Evolutionary conservation across 306 rosid species (phyloP).

Genomic region (Prunus padus): DNA sequence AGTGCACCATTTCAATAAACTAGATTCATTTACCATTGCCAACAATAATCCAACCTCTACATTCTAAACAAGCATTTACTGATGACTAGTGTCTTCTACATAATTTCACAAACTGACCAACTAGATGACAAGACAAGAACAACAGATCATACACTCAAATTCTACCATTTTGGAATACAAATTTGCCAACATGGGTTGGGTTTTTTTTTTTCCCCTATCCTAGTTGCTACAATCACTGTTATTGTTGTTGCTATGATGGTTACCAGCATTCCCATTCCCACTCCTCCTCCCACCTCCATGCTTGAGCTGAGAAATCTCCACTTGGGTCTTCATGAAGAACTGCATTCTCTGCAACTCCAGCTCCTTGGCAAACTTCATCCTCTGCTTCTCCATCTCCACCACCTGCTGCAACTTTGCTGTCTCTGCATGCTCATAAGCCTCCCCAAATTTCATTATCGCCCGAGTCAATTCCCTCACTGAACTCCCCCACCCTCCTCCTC

Average conservation of each 20-base stretch:
- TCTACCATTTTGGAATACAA: not conserved
- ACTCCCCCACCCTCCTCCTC: constrained; percentile 57
- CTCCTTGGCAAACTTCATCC: constrained; percentile 88
- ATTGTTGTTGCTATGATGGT: constrained; percentile 48
- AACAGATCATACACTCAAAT: constrained; percentile 7
- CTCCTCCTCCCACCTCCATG: constrained; percentile 50
- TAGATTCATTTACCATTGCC: not conserved
- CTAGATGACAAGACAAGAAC: not conserved
- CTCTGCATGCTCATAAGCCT: constrained; percentile 91
- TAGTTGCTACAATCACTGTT: constrained; percentile 71
- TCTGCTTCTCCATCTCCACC: constrained; percentile 98
- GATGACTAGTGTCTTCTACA: constrained; percentile 9
- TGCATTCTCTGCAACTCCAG: constrained; percentile 96
- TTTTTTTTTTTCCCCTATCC: not conserved
- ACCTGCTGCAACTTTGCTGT: constrained; percentile 81
- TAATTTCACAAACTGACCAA: constrained; percentile 12
- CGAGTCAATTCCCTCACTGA: constrained; percentile 78
- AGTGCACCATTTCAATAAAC: too few species aligned
- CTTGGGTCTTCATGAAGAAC: constrained; percentile 87
- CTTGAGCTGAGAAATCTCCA: constrained; percentile 88
- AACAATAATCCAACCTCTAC: not conserved
- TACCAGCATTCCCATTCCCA: constrained; percentile 38
- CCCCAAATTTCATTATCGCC: constrained; percentile 87
- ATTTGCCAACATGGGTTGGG: constrained; percentile 3
- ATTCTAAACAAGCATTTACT: constrained; percentile 11